These are phyloP conservation scores for Suillus alpinus DNA, from an alignment of 768 basidiomycete species.

Conservation along the genomic window DNA sequence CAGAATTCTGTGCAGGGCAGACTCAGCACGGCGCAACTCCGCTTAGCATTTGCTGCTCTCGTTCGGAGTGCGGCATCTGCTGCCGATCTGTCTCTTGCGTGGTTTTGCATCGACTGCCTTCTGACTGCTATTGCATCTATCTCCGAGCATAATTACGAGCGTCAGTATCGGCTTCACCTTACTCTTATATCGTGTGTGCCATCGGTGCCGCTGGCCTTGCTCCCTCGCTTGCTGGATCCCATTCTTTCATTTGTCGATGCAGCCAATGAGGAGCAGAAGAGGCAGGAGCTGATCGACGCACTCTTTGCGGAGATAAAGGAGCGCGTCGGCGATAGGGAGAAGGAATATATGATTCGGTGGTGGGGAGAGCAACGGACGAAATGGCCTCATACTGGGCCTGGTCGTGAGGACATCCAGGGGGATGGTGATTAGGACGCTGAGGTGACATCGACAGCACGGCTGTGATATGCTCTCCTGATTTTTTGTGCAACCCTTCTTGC, in stretches of 20 bases:
- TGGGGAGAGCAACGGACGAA: constrained; percentile 52
- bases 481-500: background rate
- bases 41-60: constrained; percentile 73
- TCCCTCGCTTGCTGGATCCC: constrained; percentile 53
- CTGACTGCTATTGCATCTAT: constrained; percentile 35
- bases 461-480: background rate
- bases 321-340: constrained; percentile 66
- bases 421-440: background rate
- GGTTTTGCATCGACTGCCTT: constrained; percentile 64
- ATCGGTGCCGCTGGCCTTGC: constrained; percentile 54
- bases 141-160: constrained; percentile 15
- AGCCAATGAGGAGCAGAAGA: constrained; percentile 28
- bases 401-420: background rate
- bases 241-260: constrained; percentile 34
- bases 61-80: constrained; percentile 55
- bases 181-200: constrained; percentile 65
- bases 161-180: constrained; percentile 56
- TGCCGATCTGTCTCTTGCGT: constrained; percentile 49
- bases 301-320: constrained; percentile 64
- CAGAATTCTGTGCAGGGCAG: constrained; percentile 65
- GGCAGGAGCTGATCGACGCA: constrained; percentile 50
- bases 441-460: background rate
- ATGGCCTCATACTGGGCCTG: constrained; percentile 16
- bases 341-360: constrained; percentile 66
- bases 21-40: constrained; percentile 62